Evolutionary conservation across 2,329 filamentous ascomycete species (phyloP), one percentile per base, ranked within the genome.

Genomic region (Paraconiothyrium brasiliense): DNA sequence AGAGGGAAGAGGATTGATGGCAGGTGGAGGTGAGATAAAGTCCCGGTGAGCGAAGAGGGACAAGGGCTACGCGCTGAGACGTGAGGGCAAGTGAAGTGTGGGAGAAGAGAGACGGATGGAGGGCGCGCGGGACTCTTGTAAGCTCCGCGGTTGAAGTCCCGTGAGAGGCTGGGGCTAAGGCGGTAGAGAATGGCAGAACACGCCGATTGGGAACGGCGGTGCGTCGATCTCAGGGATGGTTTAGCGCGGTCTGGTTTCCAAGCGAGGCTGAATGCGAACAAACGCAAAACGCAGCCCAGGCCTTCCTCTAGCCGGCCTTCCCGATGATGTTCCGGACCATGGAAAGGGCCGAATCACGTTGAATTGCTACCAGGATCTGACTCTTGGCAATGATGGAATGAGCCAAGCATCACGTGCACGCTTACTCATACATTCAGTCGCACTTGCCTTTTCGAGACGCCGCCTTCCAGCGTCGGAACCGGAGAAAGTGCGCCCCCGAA

Each of bases 81-180:
- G 63, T 71, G 70, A 65, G 71, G 66, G 69, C 70, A 69, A 68
- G 62, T 58, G 63, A 72, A 71, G 75, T 74, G 73, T 67, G 70
- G 70, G 71, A 71, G 59, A 78, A 71, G 71, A 77, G 68, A 64
- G 71, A 76, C 61, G 73, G 72, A 66, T 65, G 70, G 68, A 69
- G 71, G 70, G 76, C 65, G 66, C 70, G 67, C 64, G 68, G 63
- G 58, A 32, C 52, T 77, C 72, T 78, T 78, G 75, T 78, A 77
- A 74, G 73, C 69, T 71, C 68, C 65, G 71, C 64, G 64, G 59
- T 58, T 54, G 51, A 60, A 63, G 65, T 71, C 73, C 69, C 73
- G 72, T 73, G 73, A 75, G 73, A 73, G 73, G 71, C 71, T 74
- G 74, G 74, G 43, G 55, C 34, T 43, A 56, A 61, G 62, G 68